phyloP scores from a whole-genome alignment of 176 grass and related monocot species.

The Oryza meridionalis region DNA sequence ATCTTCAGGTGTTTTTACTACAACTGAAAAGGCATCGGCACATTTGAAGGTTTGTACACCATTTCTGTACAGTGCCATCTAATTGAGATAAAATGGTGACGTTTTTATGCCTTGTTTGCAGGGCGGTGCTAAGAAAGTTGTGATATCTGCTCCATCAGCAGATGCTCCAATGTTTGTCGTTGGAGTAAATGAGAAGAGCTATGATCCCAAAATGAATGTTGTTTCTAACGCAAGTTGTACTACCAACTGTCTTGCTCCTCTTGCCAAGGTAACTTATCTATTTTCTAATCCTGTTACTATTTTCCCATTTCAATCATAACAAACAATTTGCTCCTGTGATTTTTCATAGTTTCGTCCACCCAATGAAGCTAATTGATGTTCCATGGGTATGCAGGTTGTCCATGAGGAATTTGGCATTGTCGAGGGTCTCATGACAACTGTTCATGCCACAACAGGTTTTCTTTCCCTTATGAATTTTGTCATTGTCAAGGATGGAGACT shows the following conservation, averaged over 20 bases:
- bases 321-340: slow-evolving; percentile 2
- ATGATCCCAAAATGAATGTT: slow-evolving; percentile 85
- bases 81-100: slow-evolving; percentile 27
- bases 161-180: slow-evolving; percentile 99
- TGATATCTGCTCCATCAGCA: slow-evolving; percentile 95
- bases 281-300: slow-evolving; percentile 2
- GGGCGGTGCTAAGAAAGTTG: slow-evolving; percentile 98
- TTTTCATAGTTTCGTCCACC: slow-evolving; percentile 31
- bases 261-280: slow-evolving; percentile 72
- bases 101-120: slow-evolving; percentile 44
- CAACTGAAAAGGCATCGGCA: slow-evolving; percentile 70
- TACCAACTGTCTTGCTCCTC: slow-evolving; percentile 98
- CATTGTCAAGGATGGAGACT: neutral
- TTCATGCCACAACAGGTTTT: slow-evolving; percentile 98
- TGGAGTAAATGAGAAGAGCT: slow-evolving; percentile 90
- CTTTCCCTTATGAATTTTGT: slow-evolving; percentile 17
- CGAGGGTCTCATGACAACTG: slow-evolving; percentile 98
- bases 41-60: slow-evolving; percentile 78
- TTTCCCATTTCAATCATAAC: slow-evolving; percentile 12
- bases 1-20: slow-evolving; percentile 97
- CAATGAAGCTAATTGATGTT: slow-evolving; percentile 24
- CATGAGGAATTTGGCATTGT: slow-evolving; percentile 98
- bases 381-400: slow-evolving; percentile 66
- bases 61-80: slow-evolving; percentile 13
- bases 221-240: slow-evolving; percentile 99